These are phyloP conservation scores for Puccinellia tenuiflora DNA, from an alignment of 176 grass and related monocot species.

Conservation along the genomic window DNA sequence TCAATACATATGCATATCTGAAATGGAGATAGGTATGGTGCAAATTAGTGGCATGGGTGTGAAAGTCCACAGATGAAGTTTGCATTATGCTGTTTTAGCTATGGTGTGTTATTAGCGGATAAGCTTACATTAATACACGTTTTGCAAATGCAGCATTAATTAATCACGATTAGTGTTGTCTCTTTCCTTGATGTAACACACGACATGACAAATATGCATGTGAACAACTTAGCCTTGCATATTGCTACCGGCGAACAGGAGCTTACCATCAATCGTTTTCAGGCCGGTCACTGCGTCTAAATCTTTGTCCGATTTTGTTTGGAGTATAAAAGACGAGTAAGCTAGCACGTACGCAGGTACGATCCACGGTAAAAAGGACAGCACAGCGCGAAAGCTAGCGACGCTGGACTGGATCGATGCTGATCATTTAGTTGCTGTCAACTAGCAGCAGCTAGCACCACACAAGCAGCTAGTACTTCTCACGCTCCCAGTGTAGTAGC, in stretches of 20 bases:
- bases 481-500: slow-evolving; percentile 1
- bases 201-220: neutral
- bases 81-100: neutral
- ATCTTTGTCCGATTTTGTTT: neutral
- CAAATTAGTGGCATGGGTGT: neutral
- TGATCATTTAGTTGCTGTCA: slow-evolving; percentile 22
- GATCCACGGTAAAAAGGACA: slow-evolving; percentile 24
- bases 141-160: neutral
- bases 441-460: slow-evolving; percentile 5
- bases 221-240: neutral
- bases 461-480: neutral
- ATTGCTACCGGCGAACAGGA: neutral
- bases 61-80: neutral
- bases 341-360: too few species aligned
- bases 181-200: neutral
- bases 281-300: neutral
- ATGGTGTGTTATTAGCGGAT: neutral
- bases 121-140: neutral
- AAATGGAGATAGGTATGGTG: neutral
- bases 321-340: neutral
- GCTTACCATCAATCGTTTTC: neutral
- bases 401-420: neutral
- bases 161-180: neutral
- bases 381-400: slow-evolving; percentile 30
- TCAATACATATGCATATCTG: neutral